Conservation (phyloP, 768 basidiomycete species). For the Fibroporia radiculosa region DNA sequence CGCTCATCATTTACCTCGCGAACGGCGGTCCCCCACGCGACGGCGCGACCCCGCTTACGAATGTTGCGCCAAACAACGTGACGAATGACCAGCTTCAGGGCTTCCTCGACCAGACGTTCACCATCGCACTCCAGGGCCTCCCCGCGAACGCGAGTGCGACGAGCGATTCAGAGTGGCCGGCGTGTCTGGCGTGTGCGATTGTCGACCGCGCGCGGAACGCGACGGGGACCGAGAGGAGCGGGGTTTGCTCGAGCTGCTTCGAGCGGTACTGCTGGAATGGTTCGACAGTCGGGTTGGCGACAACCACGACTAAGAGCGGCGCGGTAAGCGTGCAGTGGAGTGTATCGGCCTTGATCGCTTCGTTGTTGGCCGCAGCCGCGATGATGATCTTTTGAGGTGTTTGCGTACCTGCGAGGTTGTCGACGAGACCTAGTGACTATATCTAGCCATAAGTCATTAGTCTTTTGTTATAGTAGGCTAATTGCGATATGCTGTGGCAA, state of each 20-base stretch:
- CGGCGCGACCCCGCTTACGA: slow-evolving; percentile 26
- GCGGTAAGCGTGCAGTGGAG: too few relatives aligned
- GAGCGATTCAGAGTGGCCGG: slow-evolving; percentile 45
- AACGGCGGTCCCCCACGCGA: slow-evolving; percentile 38
- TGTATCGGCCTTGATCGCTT: too few relatives aligned
- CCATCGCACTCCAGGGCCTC: slow-evolving; percentile 35
- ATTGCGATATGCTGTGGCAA: too few relatives aligned
- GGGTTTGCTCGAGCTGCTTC: slow-evolving; percentile 20
- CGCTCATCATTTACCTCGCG: slow-evolving; percentile 52
- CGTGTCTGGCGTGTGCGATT: slow-evolving; percentile 64
- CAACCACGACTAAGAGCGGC: too few relatives aligned
- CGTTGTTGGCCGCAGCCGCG: too few relatives aligned
- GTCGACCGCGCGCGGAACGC: slow-evolving; percentile 31
- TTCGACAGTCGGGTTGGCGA: neutral
- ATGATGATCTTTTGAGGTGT: too few relatives aligned
- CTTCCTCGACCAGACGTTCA: slow-evolving; percentile 40
- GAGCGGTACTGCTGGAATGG: slow-evolving; percentile 26
- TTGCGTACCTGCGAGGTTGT: too few relatives aligned
- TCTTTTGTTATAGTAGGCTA: too few relatives aligned
- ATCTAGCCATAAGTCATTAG: too few relatives aligned
- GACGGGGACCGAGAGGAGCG: slow-evolving; percentile 11
- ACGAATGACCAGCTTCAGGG: slow-evolving; percentile 27
- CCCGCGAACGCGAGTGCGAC: slow-evolving; percentile 15
- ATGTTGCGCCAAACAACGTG: slow-evolving; percentile 33
- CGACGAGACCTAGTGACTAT: too few relatives aligned